phyloP scores from a whole-genome alignment of 345 rosid species.

The Firmiana major region DNA sequence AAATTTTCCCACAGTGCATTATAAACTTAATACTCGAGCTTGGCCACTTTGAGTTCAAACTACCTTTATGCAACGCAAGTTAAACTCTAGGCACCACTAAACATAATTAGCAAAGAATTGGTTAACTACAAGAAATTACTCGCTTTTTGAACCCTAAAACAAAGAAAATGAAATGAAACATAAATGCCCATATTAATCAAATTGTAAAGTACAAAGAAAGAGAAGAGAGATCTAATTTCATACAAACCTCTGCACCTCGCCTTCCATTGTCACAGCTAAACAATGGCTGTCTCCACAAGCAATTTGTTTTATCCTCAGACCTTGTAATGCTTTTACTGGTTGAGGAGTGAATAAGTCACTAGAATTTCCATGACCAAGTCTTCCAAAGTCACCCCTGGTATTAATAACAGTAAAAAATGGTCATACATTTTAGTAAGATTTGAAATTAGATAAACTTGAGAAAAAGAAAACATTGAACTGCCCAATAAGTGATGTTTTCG shows the following conservation, averaged over 20 bases:
- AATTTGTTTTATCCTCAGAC: conserved; percentile 80
- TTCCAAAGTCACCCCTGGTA: conserved; percentile 97
- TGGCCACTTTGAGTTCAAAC: background rate
- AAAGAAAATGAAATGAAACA: background rate
- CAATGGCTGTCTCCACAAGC: conserved; percentile 99
- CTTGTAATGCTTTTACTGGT: conserved; percentile 77
- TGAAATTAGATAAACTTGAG: background rate
- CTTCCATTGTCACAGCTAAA: conserved; percentile 86
- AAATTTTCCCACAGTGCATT: too few species aligned
- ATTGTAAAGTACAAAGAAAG: background rate
- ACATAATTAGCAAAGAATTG: background rate
- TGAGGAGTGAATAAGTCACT: conserved; percentile 89
- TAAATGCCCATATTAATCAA: conserved; percentile 2
- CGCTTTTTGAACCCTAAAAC: background rate
- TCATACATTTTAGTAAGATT: background rate
- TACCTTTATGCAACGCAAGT: background rate
- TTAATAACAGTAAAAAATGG: conserved; percentile 9
- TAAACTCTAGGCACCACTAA: background rate
- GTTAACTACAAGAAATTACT: background rate
- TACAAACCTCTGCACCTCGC: conserved; percentile 81
- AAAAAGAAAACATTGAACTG: background rate
- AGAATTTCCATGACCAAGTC: conserved; percentile 96
- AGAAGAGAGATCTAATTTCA: background rate
- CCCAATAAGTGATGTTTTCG: background rate
- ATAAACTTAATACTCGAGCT: background rate